Base-by-base conservation (phyloP, 441 rosid genomes). In the Macaranga tanarius region DNA sequence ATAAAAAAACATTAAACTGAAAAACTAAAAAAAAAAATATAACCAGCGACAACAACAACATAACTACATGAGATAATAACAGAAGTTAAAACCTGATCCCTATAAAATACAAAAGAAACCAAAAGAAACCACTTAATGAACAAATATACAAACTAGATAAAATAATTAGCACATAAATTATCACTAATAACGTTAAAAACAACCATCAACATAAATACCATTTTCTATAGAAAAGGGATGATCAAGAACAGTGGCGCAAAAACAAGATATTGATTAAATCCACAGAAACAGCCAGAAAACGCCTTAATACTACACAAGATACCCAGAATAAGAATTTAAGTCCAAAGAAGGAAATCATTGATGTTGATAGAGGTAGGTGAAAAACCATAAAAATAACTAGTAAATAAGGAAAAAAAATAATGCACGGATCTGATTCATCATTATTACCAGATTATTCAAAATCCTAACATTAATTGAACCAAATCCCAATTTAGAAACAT, bases 1-100 rank as follows among this genome's bases (percentile, higher is more conserved):
- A 40, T 61, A 40, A 74, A 56, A 74, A 72, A 62, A 31, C 70
- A 55, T 72, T 5, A 80, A 62, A 73, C n/a, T 28, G 65, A 31
- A 57, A 62, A 40, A 71, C 40, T 5, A 6, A 31, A 20, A 62
- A 51, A 7, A 47, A 65, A 60, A 50, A 64, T 4, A 48, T n/a
- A 10, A 40, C 47, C 57, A 47, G 13, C 54, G 20, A 69, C 19
- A 61, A 69, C 4, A 62, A 55, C 58, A 69, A 63, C 40, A 70
- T 17, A 17, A 55, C 58, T 63, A 63, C 40, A 70, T 17, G 12
- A 19, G 28, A 45, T 38, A 26, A 23, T 56, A 16, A 57, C 47
- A 7, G 26, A 40, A 60, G 2, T 19, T 16, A 40, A 40, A 44
- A 45, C 7, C 54, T 20, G 48, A 55, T 67, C 23, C 13, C 3